These are phyloP conservation scores for Xylaria arbuscula DNA, from an alignment of 2,329 filamentous ascomycete genomes.

Conservation along the genomic window DNA sequence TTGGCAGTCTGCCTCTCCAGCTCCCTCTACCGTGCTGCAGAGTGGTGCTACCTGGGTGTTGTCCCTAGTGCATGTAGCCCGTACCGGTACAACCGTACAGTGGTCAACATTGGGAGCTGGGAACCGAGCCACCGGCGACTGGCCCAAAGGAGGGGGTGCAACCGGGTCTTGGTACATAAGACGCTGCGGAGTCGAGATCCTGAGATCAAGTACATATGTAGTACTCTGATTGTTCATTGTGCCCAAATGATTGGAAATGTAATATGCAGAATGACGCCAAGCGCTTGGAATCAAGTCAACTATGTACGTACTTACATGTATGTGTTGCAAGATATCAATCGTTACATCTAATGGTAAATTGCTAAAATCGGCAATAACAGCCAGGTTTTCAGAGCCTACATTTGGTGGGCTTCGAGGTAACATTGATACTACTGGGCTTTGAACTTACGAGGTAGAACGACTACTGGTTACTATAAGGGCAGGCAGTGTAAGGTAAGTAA, in stretches of 20 bases:
- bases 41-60: neutral
- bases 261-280: conserved; percentile 11
- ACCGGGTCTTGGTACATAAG: neutral
- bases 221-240: too few relatives aligned
- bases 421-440: too few relatives aligned
- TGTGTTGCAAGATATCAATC: neutral
- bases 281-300: neutral
- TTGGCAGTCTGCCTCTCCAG: neutral
- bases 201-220: neutral
- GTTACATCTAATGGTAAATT: too few relatives aligned
- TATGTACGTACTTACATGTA: neutral
- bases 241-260: neutral
- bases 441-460: too few relatives aligned
- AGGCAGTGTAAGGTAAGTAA: too few relatives aligned
- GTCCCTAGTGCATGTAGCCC: too few relatives aligned
- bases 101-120: neutral
- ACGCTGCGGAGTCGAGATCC: conserved; percentile 1
- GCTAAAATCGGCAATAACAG: too few relatives aligned
- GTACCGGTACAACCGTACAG: conserved; percentile 8
- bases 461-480: too few relatives aligned
- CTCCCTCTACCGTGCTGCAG: neutral
- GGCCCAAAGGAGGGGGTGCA: neutral
- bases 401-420: too few relatives aligned
- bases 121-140: neutral
- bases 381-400: too few relatives aligned